Conservation (phyloP, 1,284 basidiomycete species). For the Austroboletus sp. region DNA sequence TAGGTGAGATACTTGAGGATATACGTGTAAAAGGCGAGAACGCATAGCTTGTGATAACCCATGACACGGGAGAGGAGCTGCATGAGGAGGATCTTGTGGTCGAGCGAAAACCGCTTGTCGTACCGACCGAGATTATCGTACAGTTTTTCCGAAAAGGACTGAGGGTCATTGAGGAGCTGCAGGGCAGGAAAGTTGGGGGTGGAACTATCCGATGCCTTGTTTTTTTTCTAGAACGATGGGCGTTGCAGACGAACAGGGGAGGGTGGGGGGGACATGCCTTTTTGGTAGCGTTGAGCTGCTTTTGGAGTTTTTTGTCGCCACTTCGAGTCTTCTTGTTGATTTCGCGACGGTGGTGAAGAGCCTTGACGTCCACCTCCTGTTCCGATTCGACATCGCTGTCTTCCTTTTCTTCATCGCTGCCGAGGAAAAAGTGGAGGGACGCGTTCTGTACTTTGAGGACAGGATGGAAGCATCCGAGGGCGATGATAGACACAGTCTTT, state of each 20-base stretch:
- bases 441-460: constrained; percentile 92
- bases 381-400: constrained; percentile 71
- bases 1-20: constrained; percentile 90
- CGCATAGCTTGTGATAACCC: constrained; percentile 87
- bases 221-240: constrained; percentile 49
- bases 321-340: constrained; percentile 87
- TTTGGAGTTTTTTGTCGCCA: constrained; percentile 71
- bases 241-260: neutral
- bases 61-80: constrained; percentile 95
- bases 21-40: constrained; percentile 96
- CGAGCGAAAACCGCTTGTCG: constrained; percentile 89
- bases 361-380: constrained; percentile 61
- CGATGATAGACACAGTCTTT: constrained; percentile 90
- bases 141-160: constrained; percentile 91
- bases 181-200: constrained; percentile 86
- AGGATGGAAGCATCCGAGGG: constrained; percentile 90
- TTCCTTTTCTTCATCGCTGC: constrained; percentile 65
- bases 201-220: constrained; percentile 40
- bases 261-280: constrained; percentile 42
- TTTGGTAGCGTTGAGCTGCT: constrained; percentile 61
- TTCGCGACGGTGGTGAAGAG: constrained; percentile 74
- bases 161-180: constrained; percentile 91
- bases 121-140: constrained; percentile 82
- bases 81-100: constrained; percentile 97
- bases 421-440: constrained; percentile 96